Conservation (phyloP, 1,284 basidiomycete genomes). For the Heliocybe sulcata region DNA sequence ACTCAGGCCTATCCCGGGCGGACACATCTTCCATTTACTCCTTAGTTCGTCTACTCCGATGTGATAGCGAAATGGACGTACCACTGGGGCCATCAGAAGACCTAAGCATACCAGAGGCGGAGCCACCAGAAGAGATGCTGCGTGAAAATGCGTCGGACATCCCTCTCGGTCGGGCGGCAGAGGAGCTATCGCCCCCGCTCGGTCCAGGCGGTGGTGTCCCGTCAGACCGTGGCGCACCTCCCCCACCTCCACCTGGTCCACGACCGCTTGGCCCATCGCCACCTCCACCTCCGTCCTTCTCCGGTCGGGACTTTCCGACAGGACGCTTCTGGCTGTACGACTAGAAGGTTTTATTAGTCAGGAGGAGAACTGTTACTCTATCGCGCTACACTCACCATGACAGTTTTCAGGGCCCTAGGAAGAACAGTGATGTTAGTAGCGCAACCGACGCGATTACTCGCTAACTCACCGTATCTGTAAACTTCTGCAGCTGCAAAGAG, state of each 20-base stretch:
- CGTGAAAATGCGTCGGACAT: slow-evolving; percentile 35
- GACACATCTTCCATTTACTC: not conserved
- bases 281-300: slow-evolving; percentile 37
- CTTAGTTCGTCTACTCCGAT: not conserved
- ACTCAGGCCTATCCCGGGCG: not conserved
- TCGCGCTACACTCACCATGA: slow-evolving; percentile 46
- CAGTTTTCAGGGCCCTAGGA: slow-evolving; percentile 61
- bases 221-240: slow-evolving; percentile 22
- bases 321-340: slow-evolving; percentile 67
- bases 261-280: slow-evolving; percentile 31
- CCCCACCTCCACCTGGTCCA: slow-evolving; percentile 26
- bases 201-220: not conserved
- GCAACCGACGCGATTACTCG: slow-evolving; percentile 5
- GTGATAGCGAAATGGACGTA: not conserved
- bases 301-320: slow-evolving; percentile 37
- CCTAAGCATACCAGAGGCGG: not conserved
- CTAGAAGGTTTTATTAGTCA: slow-evolving; percentile 23
- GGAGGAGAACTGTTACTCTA: slow-evolving; percentile 2
- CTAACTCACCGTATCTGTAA: slow-evolving; percentile 74
- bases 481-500: slow-evolving; percentile 81
- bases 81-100: not conserved
- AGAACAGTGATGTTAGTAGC: slow-evolving; percentile 11
- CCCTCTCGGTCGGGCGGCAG: slow-evolving; percentile 38
- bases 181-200: slow-evolving; percentile 14
- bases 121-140: not conserved